Evolutionary conservation across 352 stramenopile species (phyloP), one percentile per base, ranked within the genome.

Genomic region (Phytopythium oedochilum): DNA sequence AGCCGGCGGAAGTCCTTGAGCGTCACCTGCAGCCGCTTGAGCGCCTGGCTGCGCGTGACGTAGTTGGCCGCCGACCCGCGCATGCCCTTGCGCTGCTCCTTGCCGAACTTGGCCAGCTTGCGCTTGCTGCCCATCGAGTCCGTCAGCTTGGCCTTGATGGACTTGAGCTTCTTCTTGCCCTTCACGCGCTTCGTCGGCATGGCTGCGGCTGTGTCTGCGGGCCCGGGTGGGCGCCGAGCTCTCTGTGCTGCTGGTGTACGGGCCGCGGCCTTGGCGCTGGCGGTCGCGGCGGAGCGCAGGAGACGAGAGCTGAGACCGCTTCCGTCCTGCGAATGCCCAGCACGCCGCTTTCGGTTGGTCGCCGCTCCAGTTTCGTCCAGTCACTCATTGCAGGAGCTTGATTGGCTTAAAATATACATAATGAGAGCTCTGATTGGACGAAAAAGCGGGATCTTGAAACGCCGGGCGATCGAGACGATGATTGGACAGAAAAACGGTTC

Each of bases 1-100:
- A 99, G 75, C 6, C 97, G 87, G 35, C 96, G 87, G 81, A 99
- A 99, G 63, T 99, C 97, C 70, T 98, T 98, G 53, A 99, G 85
- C 48, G 92, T 96, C 38, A 99, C 84, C 71, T 98, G 91, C 57
- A 98, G 78, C 51, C 89, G 87, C 66, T 98, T 98, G 43, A 99
- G 74, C 36, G 94, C 95, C 59, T 96, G 86, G 14, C 80, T 89
- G 42, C 97, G 88, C 48, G 93, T 98, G 58, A 99, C 97, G 86
- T 98, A 99, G 68, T 97, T 97, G 59, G 94, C 93, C 0, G 81
- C 83, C 40, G 73, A 84, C 44, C 84, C 84, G 29, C 71, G 70
- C 70, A 92, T 86, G 53, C 83, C 83, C 64, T 92, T 94, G 57
- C 71, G 69, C 67, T 94, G 82, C 70, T 94, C 84, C 70, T 86